Conservation (phyloP, 2,329 filamentous ascomycete species). For the Beauveria caledonica region DNA sequence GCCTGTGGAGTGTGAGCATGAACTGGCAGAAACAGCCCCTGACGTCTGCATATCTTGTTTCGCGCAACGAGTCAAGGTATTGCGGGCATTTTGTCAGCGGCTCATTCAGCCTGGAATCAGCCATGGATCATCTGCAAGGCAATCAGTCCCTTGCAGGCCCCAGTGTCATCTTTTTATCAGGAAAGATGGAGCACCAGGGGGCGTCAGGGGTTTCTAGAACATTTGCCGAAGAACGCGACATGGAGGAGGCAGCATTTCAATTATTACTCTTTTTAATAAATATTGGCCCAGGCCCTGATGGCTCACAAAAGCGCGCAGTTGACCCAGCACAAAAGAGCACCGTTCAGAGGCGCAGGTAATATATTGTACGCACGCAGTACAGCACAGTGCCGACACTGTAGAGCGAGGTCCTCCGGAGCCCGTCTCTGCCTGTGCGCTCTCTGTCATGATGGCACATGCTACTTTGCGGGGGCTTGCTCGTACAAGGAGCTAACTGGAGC, state of each 20-base stretch:
- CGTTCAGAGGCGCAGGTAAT: no score
- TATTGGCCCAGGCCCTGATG: no score
- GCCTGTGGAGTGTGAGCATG: not conserved
- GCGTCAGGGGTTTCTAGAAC: constrained; percentile 5
- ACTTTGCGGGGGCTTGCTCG: no score
- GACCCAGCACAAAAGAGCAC: no score
- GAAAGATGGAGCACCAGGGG: not conserved
- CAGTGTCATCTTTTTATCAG: not conserved
- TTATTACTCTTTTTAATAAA: not conserved
- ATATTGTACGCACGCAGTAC: no score
- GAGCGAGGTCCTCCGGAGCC: no score
- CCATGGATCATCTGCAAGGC: not conserved
- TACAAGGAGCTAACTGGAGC: no score
- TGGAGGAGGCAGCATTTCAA: no score
- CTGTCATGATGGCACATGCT: no score
- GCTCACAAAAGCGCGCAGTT: no score
- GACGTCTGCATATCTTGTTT: not conserved
- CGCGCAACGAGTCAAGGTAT: not conserved
- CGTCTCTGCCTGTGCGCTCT: no score
- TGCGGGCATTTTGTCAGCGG: not conserved
- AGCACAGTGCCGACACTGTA: no score
- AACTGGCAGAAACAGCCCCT: constrained; percentile 10
- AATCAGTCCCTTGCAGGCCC: not conserved
- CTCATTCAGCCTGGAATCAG: not conserved
- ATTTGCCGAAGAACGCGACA: not conserved